phyloP scores from a whole-genome alignment of 2,329 filamentous ascomycete species.

The Beauveria sp. region DNA sequence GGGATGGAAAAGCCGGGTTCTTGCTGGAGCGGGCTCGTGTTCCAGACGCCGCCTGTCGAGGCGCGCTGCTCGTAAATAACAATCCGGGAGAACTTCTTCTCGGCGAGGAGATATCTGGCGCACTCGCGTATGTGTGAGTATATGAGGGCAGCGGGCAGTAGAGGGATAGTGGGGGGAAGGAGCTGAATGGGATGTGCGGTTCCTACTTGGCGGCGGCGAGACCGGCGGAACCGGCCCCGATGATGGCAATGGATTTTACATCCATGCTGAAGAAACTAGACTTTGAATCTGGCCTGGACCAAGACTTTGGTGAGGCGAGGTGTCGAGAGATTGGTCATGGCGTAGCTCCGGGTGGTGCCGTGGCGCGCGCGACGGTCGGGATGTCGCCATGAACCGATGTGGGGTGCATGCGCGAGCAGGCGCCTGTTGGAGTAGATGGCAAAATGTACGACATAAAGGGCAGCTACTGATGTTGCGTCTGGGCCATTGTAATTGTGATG shows the following conservation, averaged over 20 bases:
- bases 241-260: constrained; percentile 52
- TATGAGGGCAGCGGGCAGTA: not conserved
- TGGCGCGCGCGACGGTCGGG: not conserved
- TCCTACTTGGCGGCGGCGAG: constrained; percentile 47
- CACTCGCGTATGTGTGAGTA: not conserved
- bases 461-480: not conserved
- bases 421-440: not conserved
- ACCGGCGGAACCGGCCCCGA: constrained; percentile 67
- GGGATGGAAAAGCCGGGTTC: constrained; percentile 23
- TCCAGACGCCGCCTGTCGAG: constrained; percentile 64
- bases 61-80: constrained; percentile 63
- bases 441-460: too few species aligned
- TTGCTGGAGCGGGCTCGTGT: constrained; percentile 40
- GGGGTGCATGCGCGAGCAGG: not conserved
- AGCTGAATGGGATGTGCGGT: not conserved
- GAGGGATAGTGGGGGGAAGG: not conserved
- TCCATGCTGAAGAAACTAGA: constrained; percentile 12
- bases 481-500: too few species aligned
- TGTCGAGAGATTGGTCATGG: not conserved
- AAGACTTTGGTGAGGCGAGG: not conserved
- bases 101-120: constrained; percentile 58
- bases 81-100: constrained; percentile 53
- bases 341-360: not conserved
- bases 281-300: too few species aligned
- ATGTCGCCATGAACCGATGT: constrained; percentile 7